Evolutionary conservation across 2,329 filamentous ascomycete genomes (phyloP).

Genomic region (Penicillium thymicola): DNA sequence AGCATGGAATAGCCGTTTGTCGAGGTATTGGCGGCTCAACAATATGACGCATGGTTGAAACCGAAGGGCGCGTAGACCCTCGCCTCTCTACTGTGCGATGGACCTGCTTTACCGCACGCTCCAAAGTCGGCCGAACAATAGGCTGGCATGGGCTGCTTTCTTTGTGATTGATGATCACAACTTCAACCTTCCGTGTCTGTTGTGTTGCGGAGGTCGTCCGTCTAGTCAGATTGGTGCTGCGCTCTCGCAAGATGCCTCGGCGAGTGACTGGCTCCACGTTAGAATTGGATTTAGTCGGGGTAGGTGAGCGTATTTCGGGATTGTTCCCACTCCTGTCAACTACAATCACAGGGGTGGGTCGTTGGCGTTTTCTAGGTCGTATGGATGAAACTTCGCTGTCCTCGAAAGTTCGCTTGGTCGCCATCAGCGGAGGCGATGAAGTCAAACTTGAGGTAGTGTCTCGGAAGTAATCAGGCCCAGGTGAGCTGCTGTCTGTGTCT

Average conservation of each 20-base stretch:
- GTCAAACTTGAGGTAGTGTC: conserved; percentile 27
- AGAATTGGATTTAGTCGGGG: background rate
- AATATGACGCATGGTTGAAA: background rate
- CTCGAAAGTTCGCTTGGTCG: conserved; percentile 20
- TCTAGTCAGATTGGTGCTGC: conserved; percentile 13
- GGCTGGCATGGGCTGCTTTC: background rate
- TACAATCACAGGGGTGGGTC: conserved; percentile 17
- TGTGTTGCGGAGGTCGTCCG: background rate
- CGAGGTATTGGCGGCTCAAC: conserved; percentile 3
- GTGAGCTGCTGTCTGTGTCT: conserved; percentile 26
- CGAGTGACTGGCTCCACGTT: conserved; percentile 7
- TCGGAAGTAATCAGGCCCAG: conserved; percentile 18
- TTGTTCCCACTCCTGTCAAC: conserved; percentile 8
- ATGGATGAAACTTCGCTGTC: conserved; percentile 11
- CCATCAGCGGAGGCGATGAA: conserved; percentile 30
- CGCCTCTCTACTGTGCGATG: conserved; percentile 17
- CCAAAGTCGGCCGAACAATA: background rate
- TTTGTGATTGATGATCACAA: conserved; percentile 32
- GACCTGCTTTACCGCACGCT: conserved; percentile 15
- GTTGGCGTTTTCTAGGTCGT: conserved; percentile 26
- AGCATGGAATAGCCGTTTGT: conserved; percentile 25
- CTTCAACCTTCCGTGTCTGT: conserved; percentile 23
- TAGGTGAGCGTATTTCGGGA: background rate
- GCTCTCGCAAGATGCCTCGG: conserved; percentile 19
- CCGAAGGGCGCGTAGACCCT: conserved; percentile 13